A percentile compares a stretch with the other conserved stretches of the same genome.
phyloP scores from a whole-genome alignment of 2,329 filamentous ascomycete genomes.

The Gliomastix tumulicola region DNA sequence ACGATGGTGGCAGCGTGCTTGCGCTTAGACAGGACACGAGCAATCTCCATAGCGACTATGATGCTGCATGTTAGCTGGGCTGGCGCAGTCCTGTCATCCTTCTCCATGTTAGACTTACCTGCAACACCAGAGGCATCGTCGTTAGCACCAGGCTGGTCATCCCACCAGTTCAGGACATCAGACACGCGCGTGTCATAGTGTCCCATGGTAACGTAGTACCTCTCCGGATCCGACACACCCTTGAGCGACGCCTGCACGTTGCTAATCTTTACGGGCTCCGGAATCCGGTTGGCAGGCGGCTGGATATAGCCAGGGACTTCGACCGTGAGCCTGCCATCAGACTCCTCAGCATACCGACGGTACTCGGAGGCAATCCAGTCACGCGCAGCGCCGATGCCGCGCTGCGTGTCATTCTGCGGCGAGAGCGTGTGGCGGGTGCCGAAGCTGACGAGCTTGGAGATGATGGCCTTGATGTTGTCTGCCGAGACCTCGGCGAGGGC shows the following conservation, averaged over 20 bases:
- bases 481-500: constrained; percentile 22
- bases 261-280: constrained; percentile 42
- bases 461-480: constrained; percentile 38
- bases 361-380: constrained; percentile 49
- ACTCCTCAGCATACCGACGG: constrained; percentile 34
- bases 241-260: constrained; percentile 45
- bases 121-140: constrained; percentile 48
- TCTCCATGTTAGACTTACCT: constrained; percentile 6
- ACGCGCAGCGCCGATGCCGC: constrained; percentile 48
- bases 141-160: constrained; percentile 48
- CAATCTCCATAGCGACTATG: constrained; percentile 47
- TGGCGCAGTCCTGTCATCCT: too few species aligned
- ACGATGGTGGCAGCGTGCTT: constrained; percentile 44
- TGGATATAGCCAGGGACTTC: constrained; percentile 40
- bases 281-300: constrained; percentile 33
- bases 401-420: constrained; percentile 37
- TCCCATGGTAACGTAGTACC: constrained; percentile 46
- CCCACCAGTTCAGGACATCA: constrained; percentile 40
- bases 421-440: constrained; percentile 51
- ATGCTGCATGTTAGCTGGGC: too few species aligned
- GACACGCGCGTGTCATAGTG: constrained; percentile 48
- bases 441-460: constrained; percentile 46
- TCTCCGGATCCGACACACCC: constrained; percentile 36
- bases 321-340: constrained; percentile 43
- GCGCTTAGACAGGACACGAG: constrained; percentile 39